These are phyloP conservation scores for Striga asiatica DNA, from an alignment of 257 asterid species.

Conservation along the genomic window DNA sequence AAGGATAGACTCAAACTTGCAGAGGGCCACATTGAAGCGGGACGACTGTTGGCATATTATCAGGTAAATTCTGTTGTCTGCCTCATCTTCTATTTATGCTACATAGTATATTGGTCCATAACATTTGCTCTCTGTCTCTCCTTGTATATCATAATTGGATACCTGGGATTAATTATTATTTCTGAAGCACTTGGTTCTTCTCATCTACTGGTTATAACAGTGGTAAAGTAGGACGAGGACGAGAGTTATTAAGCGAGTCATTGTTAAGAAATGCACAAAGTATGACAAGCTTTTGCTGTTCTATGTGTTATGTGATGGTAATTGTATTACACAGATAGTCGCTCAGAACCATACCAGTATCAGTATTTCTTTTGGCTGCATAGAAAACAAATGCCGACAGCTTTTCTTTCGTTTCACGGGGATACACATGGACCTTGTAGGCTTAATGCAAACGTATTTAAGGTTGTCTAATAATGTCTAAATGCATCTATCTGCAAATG, in stretches of 20 bases:
- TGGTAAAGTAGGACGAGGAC: background rate
- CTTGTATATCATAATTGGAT: background rate
- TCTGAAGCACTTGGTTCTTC: background rate
- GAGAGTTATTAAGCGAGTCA: background rate
- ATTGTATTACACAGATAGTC: constrained; percentile 9
- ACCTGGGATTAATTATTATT: constrained; percentile 1
- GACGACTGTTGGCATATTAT: constrained; percentile 69
- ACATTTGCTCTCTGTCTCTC: constrained; percentile 5
- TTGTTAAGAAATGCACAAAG: background rate
- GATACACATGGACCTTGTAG: too few relatives aligned
- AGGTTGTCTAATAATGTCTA: too few relatives aligned
- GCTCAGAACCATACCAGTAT: background rate
- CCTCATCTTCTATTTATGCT: background rate
- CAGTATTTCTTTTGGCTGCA: constrained; percentile 4
- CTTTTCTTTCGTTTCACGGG: background rate
- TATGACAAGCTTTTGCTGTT: background rate
- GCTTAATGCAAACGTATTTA: too few relatives aligned
- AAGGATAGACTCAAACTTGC: constrained; percentile 59
- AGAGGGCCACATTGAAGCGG: constrained; percentile 92
- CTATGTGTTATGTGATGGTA: background rate
- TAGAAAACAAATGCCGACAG: background rate
- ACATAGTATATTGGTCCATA: background rate
- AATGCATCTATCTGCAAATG: too few relatives aligned
- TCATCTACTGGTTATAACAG: background rate
- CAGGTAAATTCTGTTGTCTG: constrained; percentile 43